These are phyloP conservation scores for Annulohypoxylon bovei DNA, from an alignment of 495 filamentous ascomycete genomes.

Conservation along the genomic window DNA sequence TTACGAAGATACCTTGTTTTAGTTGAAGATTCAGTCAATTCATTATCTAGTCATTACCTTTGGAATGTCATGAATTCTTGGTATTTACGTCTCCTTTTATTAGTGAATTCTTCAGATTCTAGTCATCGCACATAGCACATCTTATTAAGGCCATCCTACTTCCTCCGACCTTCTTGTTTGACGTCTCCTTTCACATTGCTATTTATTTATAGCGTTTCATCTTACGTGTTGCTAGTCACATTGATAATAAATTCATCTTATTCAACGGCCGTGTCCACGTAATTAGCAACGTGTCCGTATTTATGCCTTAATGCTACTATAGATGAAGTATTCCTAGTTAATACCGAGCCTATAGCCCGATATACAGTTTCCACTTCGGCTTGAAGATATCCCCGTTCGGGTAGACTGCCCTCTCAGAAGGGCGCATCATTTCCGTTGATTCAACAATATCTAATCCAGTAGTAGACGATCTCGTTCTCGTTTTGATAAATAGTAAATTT, in stretches of 20 bases:
- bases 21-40: conserved; percentile 4
- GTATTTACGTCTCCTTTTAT: not conserved
- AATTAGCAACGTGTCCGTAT: not conserved
- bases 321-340: not conserved
- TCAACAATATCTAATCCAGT: not conserved
- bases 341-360: not conserved
- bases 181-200: not conserved
- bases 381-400: not conserved
- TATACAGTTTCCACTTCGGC: not conserved
- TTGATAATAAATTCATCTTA: not conserved
- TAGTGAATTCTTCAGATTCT: too few species aligned
- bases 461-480: not conserved
- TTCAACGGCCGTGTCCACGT: not conserved
- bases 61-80: not conserved
- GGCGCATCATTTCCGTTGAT: not conserved
- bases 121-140: not conserved
- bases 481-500: too few species aligned
- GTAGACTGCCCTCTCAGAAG: not conserved
- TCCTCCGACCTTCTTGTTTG: not conserved
- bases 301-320: not conserved
- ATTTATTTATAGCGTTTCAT: not conserved
- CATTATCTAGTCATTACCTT: not conserved
- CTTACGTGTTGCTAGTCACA: not conserved
- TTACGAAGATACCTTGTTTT: conserved; percentile 28
- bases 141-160: not conserved